phyloP scores from a whole-genome alignment of 2,329 filamentous ascomycete genomes.

The Verticillium isaacii region DNA sequence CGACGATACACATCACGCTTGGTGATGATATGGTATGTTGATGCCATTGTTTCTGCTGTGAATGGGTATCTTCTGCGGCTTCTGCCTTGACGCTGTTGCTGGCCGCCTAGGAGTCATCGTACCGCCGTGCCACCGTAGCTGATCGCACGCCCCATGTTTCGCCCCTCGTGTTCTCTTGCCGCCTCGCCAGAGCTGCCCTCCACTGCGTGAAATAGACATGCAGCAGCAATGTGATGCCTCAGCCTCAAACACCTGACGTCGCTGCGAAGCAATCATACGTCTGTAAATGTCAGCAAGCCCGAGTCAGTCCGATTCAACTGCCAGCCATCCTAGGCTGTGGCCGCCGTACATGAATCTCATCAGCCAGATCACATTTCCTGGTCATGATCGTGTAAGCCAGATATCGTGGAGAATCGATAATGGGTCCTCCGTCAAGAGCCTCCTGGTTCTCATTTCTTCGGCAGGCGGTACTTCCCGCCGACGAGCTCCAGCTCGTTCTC shows the following conservation, averaged over 20 bases:
- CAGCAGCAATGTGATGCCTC: too few species aligned
- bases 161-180: neutral
- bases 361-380: neutral
- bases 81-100: neutral
- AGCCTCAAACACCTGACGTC: too few species aligned
- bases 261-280: too few species aligned
- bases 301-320: too few species aligned
- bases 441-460: slow-evolving; percentile 44
- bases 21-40: neutral
- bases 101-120: neutral
- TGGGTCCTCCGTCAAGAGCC: neutral
- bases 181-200: neutral
- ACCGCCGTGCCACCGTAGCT: neutral
- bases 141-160: neutral
- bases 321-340: too few species aligned
- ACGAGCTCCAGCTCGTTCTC: slow-evolving; percentile 64
- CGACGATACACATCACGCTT: neutral
- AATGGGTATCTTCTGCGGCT: neutral
- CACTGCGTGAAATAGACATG: too few species aligned
- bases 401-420: neutral
- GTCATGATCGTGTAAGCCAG: too few species aligned
- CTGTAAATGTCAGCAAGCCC: too few species aligned
- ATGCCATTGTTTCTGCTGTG: neutral
- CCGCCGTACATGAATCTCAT: too few species aligned
- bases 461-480: slow-evolving; percentile 66